phyloP scores from a whole-genome alignment of 768 basidiomycete species.

The Brasilioporus rufonigricans region DNA sequence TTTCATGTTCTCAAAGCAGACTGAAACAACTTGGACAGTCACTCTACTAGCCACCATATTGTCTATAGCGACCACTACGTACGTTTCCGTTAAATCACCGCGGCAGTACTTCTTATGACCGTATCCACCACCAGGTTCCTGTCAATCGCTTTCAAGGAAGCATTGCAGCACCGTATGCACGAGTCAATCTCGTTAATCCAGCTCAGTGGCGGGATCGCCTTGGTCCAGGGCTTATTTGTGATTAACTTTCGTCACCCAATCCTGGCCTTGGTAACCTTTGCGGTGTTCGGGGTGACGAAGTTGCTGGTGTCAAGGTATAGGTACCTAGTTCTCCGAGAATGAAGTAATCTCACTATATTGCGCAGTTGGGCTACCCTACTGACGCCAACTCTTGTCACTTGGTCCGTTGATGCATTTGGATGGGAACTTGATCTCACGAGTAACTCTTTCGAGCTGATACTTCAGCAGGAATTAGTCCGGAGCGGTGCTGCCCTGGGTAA shows the following conservation, averaged over 20 bases:
- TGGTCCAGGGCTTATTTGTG: neutral
- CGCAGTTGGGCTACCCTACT: neutral
- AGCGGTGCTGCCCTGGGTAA: neutral
- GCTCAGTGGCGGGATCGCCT: constrained; percentile 7
- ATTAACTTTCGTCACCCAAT: neutral
- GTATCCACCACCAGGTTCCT: neutral
- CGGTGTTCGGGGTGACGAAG: no score
- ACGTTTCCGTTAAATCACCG: neutral
- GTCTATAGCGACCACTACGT: neutral
- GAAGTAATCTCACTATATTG: neutral
- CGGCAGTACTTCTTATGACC: neutral
- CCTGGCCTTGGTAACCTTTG: no score
- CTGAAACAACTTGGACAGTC: neutral
- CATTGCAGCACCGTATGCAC: no score
- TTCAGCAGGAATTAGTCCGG: neutral
- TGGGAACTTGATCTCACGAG: constrained; percentile 8
- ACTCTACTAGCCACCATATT: no score
- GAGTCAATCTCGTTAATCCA: no score
- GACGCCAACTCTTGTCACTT: neutral
- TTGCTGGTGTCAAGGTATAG: no score
- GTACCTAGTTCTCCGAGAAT: no score
- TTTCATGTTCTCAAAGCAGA: neutral
- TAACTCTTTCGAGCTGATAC: neutral
- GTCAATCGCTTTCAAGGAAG: neutral
- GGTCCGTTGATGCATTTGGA: neutral